Conservation (phyloP, 192 early-diverging fungal genomes). For the Backusella parvicylindrica region DNA sequence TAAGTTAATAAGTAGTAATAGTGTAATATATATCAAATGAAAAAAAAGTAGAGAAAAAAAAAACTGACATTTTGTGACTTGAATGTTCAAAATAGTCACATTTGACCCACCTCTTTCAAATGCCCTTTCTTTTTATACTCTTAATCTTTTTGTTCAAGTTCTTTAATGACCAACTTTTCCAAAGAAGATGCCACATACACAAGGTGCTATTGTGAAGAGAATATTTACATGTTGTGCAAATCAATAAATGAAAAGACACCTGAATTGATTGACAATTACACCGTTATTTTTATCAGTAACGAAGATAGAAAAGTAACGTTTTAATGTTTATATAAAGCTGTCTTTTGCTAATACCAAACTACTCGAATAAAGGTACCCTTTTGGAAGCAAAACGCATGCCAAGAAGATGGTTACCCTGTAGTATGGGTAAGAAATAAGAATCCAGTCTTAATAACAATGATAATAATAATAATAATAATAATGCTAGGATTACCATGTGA, state of each 20-base stretch:
- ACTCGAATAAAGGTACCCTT: slow-evolving; percentile 20
- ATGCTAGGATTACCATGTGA: slow-evolving; percentile 27
- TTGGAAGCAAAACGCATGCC: slow-evolving; percentile 14
- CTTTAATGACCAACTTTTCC: background rate
- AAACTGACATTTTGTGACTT: background rate
- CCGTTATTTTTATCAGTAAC: slow-evolving; percentile 23
- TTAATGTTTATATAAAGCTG: no score
- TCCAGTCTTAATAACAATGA: background rate
- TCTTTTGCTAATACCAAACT: background rate
- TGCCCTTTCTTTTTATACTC: background rate
- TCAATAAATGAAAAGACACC: slow-evolving; percentile 7
- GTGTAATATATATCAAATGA: background rate
- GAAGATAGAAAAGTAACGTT: background rate
- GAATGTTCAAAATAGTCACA: background rate
- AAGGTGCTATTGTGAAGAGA: slow-evolving; percentile 27
- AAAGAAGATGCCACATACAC: slow-evolving; percentile 10
- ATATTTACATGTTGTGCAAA: slow-evolving; percentile 17
- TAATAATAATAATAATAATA: background rate
- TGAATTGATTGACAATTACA: background rate
- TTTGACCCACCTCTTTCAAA: background rate
- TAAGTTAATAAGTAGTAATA: background rate
- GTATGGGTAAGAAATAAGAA: slow-evolving; percentile 10
- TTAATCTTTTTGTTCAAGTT: no score
- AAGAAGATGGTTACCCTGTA: background rate
- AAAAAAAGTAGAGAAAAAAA: background rate